Base-by-base conservation (phyloP, 148 eudicot species). In the Persicaria tinctoria region DNA sequence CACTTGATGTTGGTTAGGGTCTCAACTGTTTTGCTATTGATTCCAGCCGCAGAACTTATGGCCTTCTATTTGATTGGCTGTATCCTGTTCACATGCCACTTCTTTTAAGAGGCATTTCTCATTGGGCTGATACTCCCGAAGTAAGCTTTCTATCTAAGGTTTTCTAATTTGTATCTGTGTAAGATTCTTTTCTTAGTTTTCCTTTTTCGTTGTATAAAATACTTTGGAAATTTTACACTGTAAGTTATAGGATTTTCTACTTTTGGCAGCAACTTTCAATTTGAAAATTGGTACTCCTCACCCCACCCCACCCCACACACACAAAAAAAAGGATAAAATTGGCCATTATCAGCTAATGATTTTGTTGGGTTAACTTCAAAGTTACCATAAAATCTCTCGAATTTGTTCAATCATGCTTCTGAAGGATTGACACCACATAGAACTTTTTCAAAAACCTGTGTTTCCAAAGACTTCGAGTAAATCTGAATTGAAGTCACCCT, bases 51-150 rank as follows among this genome's bases (percentile, higher is more conserved):
- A 87, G 97, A 82, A 90, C 87, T 73, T 95, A 90, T 78, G 97
- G 94, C 70, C 88, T 92, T 75, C 83, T 95, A 76, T 95, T 95
- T 84, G 97, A 95, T 84, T 95, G 99, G 99, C 51, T 95, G 79
- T 92, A 95, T 88, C 97, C 99, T 68, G 80, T 92, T 72, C 93
- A 82, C 81, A 87, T 87, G 91, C 91, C 97, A 45, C 85, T 95
- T 79, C 92, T 95, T 73, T 74, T 92, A 79, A 90, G 86, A 86
- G 94, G 94, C 81, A 86, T 95, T 77, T 86, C 99, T 80, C 89
- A 90, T 83, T 95, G 97, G 99, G 91, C 99, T 69, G 97, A 95
- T 84, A 84, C 96, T 72, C 99, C 99, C n/a, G 99, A 92, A 93
- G 99, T 92, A 83, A 79, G 81, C 27, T 48, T 17, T 72, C 14